Percentiles rank a stretch among this genome's conserved stretches.
Conservation (phyloP, 441 rosid species). For the Isatis lusitanica region DNA sequence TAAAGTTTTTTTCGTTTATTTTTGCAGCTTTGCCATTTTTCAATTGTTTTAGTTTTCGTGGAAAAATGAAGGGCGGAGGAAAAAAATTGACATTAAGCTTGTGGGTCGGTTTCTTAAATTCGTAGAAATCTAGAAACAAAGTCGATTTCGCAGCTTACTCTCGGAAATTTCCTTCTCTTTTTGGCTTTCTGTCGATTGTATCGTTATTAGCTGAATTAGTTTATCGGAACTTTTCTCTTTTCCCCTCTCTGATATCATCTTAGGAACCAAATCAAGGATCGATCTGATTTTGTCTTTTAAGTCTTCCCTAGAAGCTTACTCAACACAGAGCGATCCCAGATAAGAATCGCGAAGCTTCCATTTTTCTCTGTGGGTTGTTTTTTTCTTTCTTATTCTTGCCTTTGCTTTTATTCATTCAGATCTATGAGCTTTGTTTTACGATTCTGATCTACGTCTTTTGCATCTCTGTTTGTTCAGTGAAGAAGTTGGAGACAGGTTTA, state of each 20-base stretch:
- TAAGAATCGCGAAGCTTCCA: background rate
- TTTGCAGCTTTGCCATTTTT: background rate
- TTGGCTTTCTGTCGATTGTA: background rate
- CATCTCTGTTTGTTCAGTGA: slow-evolving; percentile 10
- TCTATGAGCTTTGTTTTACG: background rate
- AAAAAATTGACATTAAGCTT: background rate
- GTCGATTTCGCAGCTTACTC: background rate
- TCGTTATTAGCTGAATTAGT: slow-evolving; percentile 19
- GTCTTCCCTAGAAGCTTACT: background rate
- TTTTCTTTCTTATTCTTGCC: background rate
- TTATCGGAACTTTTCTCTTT: background rate
- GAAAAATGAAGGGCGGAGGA: background rate
- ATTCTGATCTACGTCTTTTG: background rate
- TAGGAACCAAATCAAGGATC: background rate
- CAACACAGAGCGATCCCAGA: background rate
- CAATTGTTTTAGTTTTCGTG: background rate
- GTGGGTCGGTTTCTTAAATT: background rate
- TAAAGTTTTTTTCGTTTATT: background rate
- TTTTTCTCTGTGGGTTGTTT: slow-evolving; percentile 9
- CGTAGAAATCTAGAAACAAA: background rate
- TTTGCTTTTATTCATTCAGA: slow-evolving; percentile 14
- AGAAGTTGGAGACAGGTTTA: slow-evolving; percentile 1
- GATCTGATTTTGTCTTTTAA: background rate
- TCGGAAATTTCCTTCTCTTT: background rate
- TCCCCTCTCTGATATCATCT: background rate